Base-by-base conservation (phyloP, 2,329 filamentous ascomycete species). In the Colletotrichum sp. region DNA sequence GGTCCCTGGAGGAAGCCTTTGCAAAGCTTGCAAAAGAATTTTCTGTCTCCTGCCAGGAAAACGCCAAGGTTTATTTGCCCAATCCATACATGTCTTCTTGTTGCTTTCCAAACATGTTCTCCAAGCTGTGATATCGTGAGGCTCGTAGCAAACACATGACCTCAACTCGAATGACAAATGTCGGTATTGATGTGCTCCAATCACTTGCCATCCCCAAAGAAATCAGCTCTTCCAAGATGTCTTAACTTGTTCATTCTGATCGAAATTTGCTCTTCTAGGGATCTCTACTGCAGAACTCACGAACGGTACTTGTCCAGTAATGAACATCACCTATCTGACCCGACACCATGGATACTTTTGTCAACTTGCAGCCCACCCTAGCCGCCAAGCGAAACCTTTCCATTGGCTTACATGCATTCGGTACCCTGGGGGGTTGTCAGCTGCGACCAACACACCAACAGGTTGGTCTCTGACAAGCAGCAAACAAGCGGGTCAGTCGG, bases 231-330 rank as follows among this genome's bases (percentile, higher is more conserved):
- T 43, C 9, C 38, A 43, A 0, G 3, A n/a, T 43, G 8, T 6
- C 38, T 43, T n/a, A 2, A 0, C 18, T 6, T 3, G 0, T 43
- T 18, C 18, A 6, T n/a, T 43, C 0, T 2, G 1, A 43, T 43
- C 18, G 8, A 18, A 10, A 18, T 43, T n/a, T n/a, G 1, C 38
- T 18, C 8, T 1, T 43, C 38, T 2, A 6, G 16, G 2, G 9
- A 38, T n/a, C 5, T 43, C 18, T 43, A n/a, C 3, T 6, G 1
- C 0, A n/a, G 8, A 43, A 10, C 0, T 43, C 38, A 1, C 5
- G 8, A 18, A 38, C 4, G 8, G 8, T 38, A 18, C 18, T 10
- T 12, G 18, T 43, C 18, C 8, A n/a, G 38, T 1, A 43, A 43
- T 6, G 18, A 0, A n/a, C 5, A 43, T n/a, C 38, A 43, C 43